Evolutionary conservation across 192 early-diverging fungal species (phyloP).

Genomic region (Backusella australiensis): DNA sequence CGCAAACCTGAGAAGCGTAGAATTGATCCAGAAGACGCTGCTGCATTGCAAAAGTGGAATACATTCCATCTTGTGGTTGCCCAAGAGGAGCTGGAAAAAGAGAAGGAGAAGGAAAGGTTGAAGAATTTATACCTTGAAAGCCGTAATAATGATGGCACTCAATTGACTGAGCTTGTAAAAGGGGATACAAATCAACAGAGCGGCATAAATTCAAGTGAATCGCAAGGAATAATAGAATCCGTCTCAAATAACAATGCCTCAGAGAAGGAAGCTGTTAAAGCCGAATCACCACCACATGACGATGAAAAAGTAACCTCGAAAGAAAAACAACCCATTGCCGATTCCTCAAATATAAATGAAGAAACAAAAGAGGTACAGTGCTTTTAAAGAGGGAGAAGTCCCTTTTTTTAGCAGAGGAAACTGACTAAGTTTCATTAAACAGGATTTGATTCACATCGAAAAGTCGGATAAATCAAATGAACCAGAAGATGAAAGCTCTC

Average conservation of each 20-base stretch:
- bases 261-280: not conserved
- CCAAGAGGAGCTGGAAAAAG: not conserved
- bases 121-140: not conserved
- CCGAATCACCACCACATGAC: not conserved
- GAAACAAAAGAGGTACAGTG: too few relatives aligned
- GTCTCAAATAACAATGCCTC: not conserved
- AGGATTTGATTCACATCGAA: too few relatives aligned
- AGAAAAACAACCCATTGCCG: not conserved
- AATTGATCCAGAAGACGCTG: not conserved
- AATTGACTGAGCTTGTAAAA: not conserved
- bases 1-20: not conserved
- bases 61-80: conserved; percentile 3
- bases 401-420: too few relatives aligned
- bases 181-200: not conserved
- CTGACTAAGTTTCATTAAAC: too few relatives aligned
- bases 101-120: not conserved
- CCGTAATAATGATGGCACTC: not conserved
- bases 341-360: not conserved
- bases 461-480: too few relatives aligned
- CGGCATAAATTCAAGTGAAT: not conserved
- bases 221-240: not conserved
- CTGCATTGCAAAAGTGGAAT: not conserved
- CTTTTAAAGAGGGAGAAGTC: too few relatives aligned
- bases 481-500: not conserved
- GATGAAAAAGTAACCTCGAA: too few relatives aligned